Base-by-base conservation (phyloP, 306 rosid species). In the Pterocarpus santalinus region DNA sequence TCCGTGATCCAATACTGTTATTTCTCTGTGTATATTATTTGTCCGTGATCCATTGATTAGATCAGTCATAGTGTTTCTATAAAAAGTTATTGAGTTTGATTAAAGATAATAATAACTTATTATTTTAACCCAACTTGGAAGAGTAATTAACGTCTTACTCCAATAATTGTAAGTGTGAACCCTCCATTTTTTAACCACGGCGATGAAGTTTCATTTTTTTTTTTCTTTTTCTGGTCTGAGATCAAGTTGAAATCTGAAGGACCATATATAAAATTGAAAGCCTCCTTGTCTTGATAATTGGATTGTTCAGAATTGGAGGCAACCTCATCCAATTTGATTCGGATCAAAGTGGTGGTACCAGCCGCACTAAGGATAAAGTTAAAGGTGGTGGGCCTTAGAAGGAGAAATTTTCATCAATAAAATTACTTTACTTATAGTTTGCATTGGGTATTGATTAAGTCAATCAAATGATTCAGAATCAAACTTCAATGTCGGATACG, bases 261-360 rank as follows among this genome's bases (percentile, higher is more conserved):
- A 75, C 58, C 68, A 7, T 7, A 47, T 13, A 47, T 15, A 62
- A 61, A 75, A 44, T 15, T 62, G 12, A 44, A 62, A n/a, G 9
- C 32, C 5, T 41, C 14, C 12, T 62, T 43, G 80, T 33, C 71
- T 9, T 47, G 55, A 76, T 64, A 76, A 64, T 63, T 76, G 63
- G 51, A 76, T 46, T 46, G 49, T 76, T 46, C 36, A 76, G 47
- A 63, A 15, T 62, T 76, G 62, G 49, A 46, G 14, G 62, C 60
- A 47, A 76, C 49, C 61, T 32, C 61, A 2, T 49, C 47, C 38
- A 64, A 64, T 63, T 76, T 75, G 69, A 60, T 60, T 44, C 46
- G 64, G 33, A 67, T 73, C 41, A 10, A 57, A 51, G 76, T 71
- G 63, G 44, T 47, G 61, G 32, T 13, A 41, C 74, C 14, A 14